Percentiles rank a stretch among this genome's conserved stretches.
Evolutionary conservation across 345 rosid species (phyloP).

Genomic region (Hypericum perforatum): DNA sequence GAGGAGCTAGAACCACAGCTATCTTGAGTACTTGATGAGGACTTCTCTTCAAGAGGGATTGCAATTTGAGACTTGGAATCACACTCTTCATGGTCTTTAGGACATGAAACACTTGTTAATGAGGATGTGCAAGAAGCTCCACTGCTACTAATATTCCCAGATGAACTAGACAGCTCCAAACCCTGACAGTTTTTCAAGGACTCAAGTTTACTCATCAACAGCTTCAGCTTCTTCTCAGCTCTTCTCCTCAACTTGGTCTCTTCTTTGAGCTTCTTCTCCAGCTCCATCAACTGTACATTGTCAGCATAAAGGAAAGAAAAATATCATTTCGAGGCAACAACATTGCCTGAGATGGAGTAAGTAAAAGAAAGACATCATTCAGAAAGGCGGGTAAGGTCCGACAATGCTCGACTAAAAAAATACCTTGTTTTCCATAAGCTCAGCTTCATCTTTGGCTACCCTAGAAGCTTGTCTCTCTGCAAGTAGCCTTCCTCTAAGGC

Average conservation of each 20-base stretch:
- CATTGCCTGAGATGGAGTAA: not conserved
- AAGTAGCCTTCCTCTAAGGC: conserved; percentile 75
- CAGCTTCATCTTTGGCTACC: conserved; percentile 62
- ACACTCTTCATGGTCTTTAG: conserved; percentile 24
- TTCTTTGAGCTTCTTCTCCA: conserved; percentile 51
- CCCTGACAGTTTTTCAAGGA: conserved; percentile 27
- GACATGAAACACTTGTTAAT: conserved; percentile 18
- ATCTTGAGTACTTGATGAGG: too few relatives aligned
- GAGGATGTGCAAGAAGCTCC: conserved; percentile 34
- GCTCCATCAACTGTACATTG: conserved; percentile 39
- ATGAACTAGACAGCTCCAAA: conserved; percentile 20
- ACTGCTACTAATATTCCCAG: conserved; percentile 14
- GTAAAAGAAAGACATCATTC: not conserved
- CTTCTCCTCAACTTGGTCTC: conserved; percentile 55
- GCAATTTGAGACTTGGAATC: conserved; percentile 21
- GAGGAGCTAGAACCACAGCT: too few relatives aligned
- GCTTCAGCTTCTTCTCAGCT: conserved; percentile 57
- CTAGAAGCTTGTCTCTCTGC: conserved; percentile 87
- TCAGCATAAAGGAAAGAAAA: conserved; percentile 1
- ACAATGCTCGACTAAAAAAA: not conserved
- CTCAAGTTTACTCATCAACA: conserved; percentile 52
- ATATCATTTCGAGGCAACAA: conserved; percentile 1
- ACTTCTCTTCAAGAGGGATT: not conserved
- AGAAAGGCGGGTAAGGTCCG: not conserved
- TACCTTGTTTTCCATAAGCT: conserved; percentile 50